A percentile compares a stretch with the other conserved stretches of the same genome.
Conservation (phyloP, 257 asterid genomes). For the Agastache rugosa region DNA sequence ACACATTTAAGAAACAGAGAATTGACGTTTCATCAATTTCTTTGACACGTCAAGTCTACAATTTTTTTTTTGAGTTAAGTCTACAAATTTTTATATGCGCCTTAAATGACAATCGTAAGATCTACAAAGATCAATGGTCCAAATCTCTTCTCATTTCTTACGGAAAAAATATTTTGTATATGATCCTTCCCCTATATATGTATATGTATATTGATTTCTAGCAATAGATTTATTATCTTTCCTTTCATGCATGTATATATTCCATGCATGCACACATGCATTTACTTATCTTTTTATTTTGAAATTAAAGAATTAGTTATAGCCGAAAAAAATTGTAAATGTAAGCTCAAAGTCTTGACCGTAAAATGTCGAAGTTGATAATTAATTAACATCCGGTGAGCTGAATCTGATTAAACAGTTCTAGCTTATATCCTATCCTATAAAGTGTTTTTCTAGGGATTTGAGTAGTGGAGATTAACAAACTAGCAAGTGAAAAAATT, state of each 20-base stretch:
- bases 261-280: neutral
- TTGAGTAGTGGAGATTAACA: slow-evolving; percentile 10
- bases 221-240: too few relatives aligned
- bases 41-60: neutral
- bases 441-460: neutral
- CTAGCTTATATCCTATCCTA: neutral
- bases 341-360: neutral
- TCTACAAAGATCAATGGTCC: too few relatives aligned
- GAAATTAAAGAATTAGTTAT: neutral
- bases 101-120: too few relatives aligned
- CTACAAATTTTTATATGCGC: neutral
- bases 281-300: neutral
- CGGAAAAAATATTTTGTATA: too few relatives aligned
- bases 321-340: too few relatives aligned
- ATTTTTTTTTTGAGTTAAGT: too few relatives aligned
- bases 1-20: too few relatives aligned
- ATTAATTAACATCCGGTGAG: neutral
- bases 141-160: too few relatives aligned
- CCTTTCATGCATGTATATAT: too few relatives aligned
- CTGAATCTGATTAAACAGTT: neutral
- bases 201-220: too few relatives aligned
- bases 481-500: slow-evolving; percentile 1
- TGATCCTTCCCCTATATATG: too few relatives aligned
- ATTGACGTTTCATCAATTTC: neutral
- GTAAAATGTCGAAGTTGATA: neutral